phyloP scores from a whole-genome alignment of 2,329 filamentous ascomycete species.

The Gremmenia infestans region DNA sequence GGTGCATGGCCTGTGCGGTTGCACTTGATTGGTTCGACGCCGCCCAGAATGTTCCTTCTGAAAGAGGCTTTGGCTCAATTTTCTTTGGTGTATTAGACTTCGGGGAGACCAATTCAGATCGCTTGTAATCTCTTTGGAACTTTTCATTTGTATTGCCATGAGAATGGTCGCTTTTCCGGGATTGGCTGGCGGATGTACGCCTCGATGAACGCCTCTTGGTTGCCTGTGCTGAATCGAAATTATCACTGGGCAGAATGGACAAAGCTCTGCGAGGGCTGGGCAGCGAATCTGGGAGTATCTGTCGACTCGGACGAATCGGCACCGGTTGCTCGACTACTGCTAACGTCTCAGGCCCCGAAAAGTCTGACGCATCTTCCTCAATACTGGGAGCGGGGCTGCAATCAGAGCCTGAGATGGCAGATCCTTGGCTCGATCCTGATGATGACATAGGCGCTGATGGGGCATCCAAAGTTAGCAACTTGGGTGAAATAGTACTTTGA shows the following conservation, averaged over 20 bases:
- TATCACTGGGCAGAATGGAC: constrained; percentile 5
- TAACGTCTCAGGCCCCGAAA: constrained; percentile 5
- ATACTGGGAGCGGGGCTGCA: constrained; percentile 6
- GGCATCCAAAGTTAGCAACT: constrained; percentile 18
- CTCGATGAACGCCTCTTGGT: constrained; percentile 9
- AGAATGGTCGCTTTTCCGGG: constrained; percentile 1
- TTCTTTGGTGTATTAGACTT: constrained; percentile 5
- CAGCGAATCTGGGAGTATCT: constrained; percentile 16
- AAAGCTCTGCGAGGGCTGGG: constrained; percentile 5
- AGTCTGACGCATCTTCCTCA: constrained; percentile 9
- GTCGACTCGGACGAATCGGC: constrained; percentile 12
- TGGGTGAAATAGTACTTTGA: constrained; percentile 25
- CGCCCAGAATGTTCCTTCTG: neutral
- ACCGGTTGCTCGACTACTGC: constrained; percentile 7
- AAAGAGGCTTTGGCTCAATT: constrained; percentile 18
- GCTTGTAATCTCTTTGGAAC: neutral
- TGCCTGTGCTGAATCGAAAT: constrained; percentile 5
- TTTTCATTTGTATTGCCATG: neutral
- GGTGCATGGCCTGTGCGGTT: constrained; percentile 8
- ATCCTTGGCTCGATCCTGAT: constrained; percentile 18
- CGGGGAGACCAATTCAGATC: neutral
- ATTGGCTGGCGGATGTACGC: constrained; percentile 1
- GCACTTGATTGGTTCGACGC: neutral
- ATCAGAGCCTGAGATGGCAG: constrained; percentile 11
- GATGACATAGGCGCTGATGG: constrained; percentile 13